Evolutionary conservation across 129 eudicot species (phyloP), one percentile per base, ranked within the genome.

Genomic region (Centrapalus pauciflorus): DNA sequence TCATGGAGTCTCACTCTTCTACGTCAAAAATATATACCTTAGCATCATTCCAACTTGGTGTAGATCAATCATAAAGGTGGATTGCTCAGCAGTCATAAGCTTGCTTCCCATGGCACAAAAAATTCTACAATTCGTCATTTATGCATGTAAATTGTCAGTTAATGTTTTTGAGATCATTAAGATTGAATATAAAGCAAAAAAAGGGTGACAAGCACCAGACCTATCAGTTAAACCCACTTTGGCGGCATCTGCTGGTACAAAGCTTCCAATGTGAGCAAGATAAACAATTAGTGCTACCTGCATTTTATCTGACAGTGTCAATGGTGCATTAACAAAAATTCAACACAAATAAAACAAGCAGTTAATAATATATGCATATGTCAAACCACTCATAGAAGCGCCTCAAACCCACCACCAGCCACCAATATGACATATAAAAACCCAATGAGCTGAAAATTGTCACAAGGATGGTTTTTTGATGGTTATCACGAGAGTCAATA

Each of bases 201-300:
- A 77, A 25, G 54, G 19, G 46, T 20, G 17, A 60, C 27, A 55
- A 62, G 35, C 7, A 29, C 10, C 70, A 48, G 32, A 92, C 98
- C 96, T 92, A 69, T 92, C 98, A 55, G 96, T 92, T 76, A 88
- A 81, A 55, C 98, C 91, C 82, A 92, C 96, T 72, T 76, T 84
- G 1, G 96, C 96, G 11, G 89, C 81, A 80, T 88, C 98, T 37
- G 98, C 98, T 24, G 96, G 98, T 67, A 88, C 96, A 85, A 81
- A 92, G 75, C 98, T 85, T 67, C 98, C 98, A 66, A 92, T 78
- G 65, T 88, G 98, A 27, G 96, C 85, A 65, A 92, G 96, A 76
- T 83, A 92, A 75, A 92, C 95, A 75, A 92, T 92, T 78, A 92
- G 79, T n/a, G 98, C 96, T 40, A 92, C 96, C 96, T 88, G 83